Percentiles rank a stretch among this genome's conserved stretches.
phyloP scores from a whole-genome alignment of 495 filamentous ascomycete species.

The Ramalina intermedia region DNA sequence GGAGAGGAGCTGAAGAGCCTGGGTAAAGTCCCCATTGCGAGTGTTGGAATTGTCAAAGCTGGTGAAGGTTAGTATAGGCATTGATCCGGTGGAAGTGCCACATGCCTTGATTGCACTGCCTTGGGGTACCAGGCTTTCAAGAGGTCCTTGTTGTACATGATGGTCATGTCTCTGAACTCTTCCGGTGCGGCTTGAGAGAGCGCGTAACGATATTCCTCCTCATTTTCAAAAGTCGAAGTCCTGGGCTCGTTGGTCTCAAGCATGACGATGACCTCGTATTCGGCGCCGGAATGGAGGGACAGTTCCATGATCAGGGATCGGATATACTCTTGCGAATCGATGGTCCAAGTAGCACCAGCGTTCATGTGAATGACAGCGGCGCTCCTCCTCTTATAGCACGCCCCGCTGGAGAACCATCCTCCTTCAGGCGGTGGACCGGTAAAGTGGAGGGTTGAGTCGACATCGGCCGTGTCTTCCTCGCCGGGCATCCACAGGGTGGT shows the following conservation, averaged over 20 bases:
- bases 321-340: slow-evolving; percentile 55
- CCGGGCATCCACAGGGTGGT: slow-evolving; percentile 7
- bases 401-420: not conserved
- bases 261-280: slow-evolving; percentile 64
- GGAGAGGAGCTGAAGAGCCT: slow-evolving; percentile 38
- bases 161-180: slow-evolving; percentile 51
- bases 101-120: slow-evolving; percentile 18
- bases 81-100: not conserved
- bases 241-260: slow-evolving; percentile 47
- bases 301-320: slow-evolving; percentile 63
- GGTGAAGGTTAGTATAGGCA: not conserved
- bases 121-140: slow-evolving; percentile 45
- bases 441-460: slow-evolving; percentile 6
- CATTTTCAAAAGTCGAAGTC: slow-evolving; percentile 40
- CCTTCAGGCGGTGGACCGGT: not conserved
- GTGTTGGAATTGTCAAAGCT: not conserved
- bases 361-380: slow-evolving; percentile 58
- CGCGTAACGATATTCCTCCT: slow-evolving; percentile 35
- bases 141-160: slow-evolving; percentile 50
- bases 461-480: not conserved
- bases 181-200: slow-evolving; percentile 40
- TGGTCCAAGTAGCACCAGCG: slow-evolving; percentile 51
- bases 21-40: slow-evolving; percentile 10
- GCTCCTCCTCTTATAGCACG: slow-evolving; percentile 30
- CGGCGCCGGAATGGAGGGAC: slow-evolving; percentile 53